These are phyloP conservation scores for Gynandropsis gynandra DNA, from an alignment of 345 rosid species.

Conservation along the genomic window DNA sequence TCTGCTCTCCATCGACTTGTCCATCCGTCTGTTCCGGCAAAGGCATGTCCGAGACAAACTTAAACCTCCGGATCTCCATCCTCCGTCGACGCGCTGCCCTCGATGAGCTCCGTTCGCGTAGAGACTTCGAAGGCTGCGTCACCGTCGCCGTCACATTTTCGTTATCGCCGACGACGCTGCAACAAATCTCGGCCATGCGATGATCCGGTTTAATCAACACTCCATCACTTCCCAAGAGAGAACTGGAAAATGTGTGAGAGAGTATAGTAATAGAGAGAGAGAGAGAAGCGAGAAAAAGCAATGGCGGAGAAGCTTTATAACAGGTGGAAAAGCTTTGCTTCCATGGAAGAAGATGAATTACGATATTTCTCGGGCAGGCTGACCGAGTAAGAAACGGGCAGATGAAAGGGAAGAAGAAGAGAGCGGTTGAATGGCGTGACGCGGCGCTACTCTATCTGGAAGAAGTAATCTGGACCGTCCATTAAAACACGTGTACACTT, in stretches of 20 bases:
- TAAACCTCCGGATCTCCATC: slow-evolving; percentile 63
- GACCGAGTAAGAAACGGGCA: slow-evolving; percentile 23
- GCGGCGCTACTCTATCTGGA: slow-evolving; percentile 25
- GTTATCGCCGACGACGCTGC: slow-evolving; percentile 26
- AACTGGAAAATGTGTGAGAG: neutral
- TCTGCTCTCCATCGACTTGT: slow-evolving; percentile 21
- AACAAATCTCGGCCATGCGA: slow-evolving; percentile 59
- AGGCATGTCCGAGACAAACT: slow-evolving; percentile 31
- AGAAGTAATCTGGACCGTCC: slow-evolving; percentile 38
- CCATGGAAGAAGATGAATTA: neutral
- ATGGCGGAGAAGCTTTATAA: slow-evolving; percentile 27
- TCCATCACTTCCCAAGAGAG: slow-evolving; percentile 21
- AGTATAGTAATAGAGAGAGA: slow-evolving; percentile 7
- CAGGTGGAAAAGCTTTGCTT: neutral
- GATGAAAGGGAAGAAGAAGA: slow-evolving; percentile 16
- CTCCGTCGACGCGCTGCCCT: slow-evolving; percentile 59
- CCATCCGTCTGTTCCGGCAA: slow-evolving; percentile 20
- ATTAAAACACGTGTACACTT: slow-evolving; percentile 33
- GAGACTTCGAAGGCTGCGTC: slow-evolving; percentile 23
- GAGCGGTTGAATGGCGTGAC: slow-evolving; percentile 32
- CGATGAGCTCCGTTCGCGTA: slow-evolving; percentile 33
- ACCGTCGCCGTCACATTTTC: slow-evolving; percentile 20
- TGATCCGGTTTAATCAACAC: slow-evolving; percentile 14
- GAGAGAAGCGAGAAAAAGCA: slow-evolving; percentile 22
- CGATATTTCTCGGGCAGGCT: slow-evolving; percentile 24